Evolutionary conservation across 192 early-diverging fungal genomes (phyloP).

Genomic region (Coemansia sp.): DNA sequence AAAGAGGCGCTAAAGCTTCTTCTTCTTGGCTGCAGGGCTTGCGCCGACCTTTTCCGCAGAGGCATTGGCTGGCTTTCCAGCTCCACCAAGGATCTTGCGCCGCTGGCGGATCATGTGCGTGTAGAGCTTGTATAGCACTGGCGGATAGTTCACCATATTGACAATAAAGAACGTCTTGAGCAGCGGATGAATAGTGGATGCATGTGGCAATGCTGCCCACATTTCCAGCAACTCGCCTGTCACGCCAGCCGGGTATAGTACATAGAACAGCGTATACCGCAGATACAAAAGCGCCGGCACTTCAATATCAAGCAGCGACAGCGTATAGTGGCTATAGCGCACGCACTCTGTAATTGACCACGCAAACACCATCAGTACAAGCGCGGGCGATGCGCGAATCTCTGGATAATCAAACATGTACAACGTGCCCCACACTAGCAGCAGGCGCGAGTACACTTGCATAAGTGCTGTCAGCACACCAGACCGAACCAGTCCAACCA

Average conservation of each 20-base stretch:
- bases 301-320: conserved; percentile 65
- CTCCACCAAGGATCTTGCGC: conserved; percentile 65
- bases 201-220: conserved; percentile 68
- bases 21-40: conserved; percentile 21
- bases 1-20: conserved; percentile 87
- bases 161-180: conserved; percentile 64
- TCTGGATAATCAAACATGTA: conserved; percentile 68
- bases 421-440: conserved; percentile 81
- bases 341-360: conserved; percentile 92
- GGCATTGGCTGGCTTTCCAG: conserved; percentile 1
- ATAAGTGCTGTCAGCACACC: conserved; percentile 75
- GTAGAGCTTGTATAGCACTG: conserved; percentile 84
- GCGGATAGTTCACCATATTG: conserved; percentile 64
- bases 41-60: conserved; percentile 1
- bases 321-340: conserved; percentile 88
- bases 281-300: conserved; percentile 26
- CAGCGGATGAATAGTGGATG: conserved; percentile 49
- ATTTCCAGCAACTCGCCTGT: conserved; percentile 78
- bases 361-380: conserved; percentile 81
- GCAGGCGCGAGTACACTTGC: conserved; percentile 85
- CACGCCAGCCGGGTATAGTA: conserved; percentile 91
- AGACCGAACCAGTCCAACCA: conserved; percentile 75
- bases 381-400: conserved; percentile 66
- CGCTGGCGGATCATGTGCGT: conserved; percentile 91
- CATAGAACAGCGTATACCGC: conserved; percentile 93